Evolutionary conservation across 1,284 basidiomycete genomes (phyloP).

Genomic region (Pseudozyma flocculosa): DNA sequence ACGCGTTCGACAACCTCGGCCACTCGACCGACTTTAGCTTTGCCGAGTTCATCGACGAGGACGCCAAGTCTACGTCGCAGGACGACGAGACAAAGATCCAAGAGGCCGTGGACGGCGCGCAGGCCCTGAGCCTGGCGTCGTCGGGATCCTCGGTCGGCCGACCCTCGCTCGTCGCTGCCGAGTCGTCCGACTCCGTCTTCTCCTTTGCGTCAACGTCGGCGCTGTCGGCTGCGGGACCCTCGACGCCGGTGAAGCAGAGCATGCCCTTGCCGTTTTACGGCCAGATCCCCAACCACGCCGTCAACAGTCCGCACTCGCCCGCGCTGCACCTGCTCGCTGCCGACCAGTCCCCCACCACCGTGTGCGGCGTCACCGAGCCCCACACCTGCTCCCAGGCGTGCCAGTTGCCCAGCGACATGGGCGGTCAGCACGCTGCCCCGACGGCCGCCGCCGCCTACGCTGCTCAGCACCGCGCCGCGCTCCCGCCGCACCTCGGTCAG

Average conservation of each 20-base stretch:
- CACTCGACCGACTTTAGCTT: slow-evolving; percentile 30
- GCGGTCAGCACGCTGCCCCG: slow-evolving; percentile 7
- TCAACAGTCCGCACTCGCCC: too few relatives aligned
- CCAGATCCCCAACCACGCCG: too few relatives aligned
- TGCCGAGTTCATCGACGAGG: slow-evolving; percentile 44
- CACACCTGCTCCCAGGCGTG: too few relatives aligned
- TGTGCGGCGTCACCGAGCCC: too few relatives aligned
- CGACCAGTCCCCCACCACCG: not conserved
- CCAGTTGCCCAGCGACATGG: too few relatives aligned
- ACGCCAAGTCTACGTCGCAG: slow-evolving; percentile 1
- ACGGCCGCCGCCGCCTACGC: slow-evolving; percentile 3
- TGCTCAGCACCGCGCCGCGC: not conserved
- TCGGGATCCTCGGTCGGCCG: too few relatives aligned
- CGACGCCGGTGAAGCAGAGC: not conserved
- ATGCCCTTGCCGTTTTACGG: too few relatives aligned
- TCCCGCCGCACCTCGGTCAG: not conserved
- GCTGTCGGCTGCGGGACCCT: not conserved
- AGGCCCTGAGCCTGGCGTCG: not conserved
- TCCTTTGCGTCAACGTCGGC: not conserved
- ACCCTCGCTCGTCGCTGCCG: too few relatives aligned
- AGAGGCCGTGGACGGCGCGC: not conserved
- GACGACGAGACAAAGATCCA: not conserved
- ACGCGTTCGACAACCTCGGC: slow-evolving; percentile 8
- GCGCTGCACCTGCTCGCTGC: not conserved
- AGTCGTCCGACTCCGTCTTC: not conserved